These are phyloP conservation scores for Rhynchosporium secalis DNA, from an alignment of 2,329 filamentous ascomycete genomes.

Conservation along the genomic window DNA sequence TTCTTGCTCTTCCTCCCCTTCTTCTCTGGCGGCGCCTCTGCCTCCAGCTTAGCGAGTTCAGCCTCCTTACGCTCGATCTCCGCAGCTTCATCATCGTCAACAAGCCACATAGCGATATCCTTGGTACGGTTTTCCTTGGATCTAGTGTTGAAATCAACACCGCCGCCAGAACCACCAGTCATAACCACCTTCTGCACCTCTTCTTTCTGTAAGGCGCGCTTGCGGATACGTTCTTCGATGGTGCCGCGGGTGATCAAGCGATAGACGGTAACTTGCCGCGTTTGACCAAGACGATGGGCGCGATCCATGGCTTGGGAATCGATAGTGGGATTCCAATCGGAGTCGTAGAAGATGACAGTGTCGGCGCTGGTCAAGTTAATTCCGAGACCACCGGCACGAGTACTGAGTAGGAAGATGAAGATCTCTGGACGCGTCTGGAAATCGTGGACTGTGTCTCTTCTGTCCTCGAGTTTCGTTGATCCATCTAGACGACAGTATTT, in stretches of 20 bases:
- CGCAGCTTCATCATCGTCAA: conserved; percentile 93
- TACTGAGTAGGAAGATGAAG: conserved; percentile 95
- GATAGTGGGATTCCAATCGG: conserved; percentile 98
- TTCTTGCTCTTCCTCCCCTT: conserved; percentile 63
- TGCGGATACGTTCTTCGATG: conserved; percentile 96
- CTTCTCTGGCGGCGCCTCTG: conserved; percentile 64
- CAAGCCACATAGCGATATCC: conserved; percentile 98
- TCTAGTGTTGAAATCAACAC: conserved; percentile 95
- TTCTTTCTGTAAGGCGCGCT: conserved; percentile 95
- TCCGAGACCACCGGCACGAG: conserved; percentile 93
- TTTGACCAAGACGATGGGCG: conserved; percentile 95
- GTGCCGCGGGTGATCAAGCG: conserved; percentile 95
- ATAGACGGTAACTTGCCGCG: conserved; percentile 93
- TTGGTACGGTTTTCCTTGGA: conserved; percentile 90
- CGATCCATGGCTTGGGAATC: conserved; percentile 99
- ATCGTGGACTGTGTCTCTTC: conserved; percentile 92
- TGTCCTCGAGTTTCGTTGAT: conserved; percentile 94
- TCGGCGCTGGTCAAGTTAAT: conserved; percentile 97
- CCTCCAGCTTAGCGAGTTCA: conserved; percentile 63
- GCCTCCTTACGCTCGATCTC: conserved; percentile 91
- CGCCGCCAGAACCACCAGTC: conserved; percentile 76
- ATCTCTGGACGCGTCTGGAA: conserved; percentile 95
- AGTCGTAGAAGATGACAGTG: conserved; percentile 99
- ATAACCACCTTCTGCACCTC: conserved; percentile 98
- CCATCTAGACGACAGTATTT: conserved; percentile 97